Conservation (phyloP, 2,329 filamentous ascomycete genomes). For the Lachnellula suecica region DNA sequence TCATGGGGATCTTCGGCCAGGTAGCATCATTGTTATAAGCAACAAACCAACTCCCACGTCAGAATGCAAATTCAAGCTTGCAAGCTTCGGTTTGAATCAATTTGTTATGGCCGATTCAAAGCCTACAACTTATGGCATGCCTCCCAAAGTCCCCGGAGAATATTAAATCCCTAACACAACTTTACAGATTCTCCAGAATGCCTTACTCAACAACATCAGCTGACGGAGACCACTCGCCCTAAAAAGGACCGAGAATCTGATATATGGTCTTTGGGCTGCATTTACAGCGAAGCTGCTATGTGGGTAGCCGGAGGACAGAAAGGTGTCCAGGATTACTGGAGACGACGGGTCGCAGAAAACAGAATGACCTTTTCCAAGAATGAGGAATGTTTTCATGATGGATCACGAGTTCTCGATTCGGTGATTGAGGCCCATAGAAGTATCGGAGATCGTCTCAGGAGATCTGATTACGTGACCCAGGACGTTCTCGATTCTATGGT, state of each 20-base stretch:
- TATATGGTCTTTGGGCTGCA: constrained; percentile 36
- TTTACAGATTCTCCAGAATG: constrained; percentile 31
- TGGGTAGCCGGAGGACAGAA: constrained; percentile 30
- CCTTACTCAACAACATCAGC: too few species aligned
- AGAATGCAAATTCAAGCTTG: constrained; percentile 32
- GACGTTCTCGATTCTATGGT: constrained; percentile 25
- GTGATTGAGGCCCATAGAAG: constrained; percentile 27
- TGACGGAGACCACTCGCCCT: constrained; percentile 1
- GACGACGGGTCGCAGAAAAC: constrained; percentile 9
- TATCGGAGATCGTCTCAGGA: constrained; percentile 20
- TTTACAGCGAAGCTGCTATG: constrained; percentile 33
- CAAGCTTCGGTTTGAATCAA: constrained; percentile 29
- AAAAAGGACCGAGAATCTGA: constrained; percentile 22
- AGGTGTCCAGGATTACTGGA: constrained; percentile 18
- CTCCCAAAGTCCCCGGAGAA: not conserved
- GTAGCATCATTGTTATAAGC: constrained; percentile 31
- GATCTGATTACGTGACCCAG: constrained; percentile 29
- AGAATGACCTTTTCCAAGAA: not conserved
- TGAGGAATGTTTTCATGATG: constrained; percentile 31
- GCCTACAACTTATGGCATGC: constrained; percentile 21
- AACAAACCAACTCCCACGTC: constrained; percentile 17
- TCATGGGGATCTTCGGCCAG: constrained; percentile 36
- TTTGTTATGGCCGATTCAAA: too few species aligned
- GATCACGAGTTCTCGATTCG: constrained; percentile 17
- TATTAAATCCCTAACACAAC: not conserved